phyloP scores from a whole-genome alignment of 2,329 filamentous ascomycete species.

The Epichloe baconii region DNA sequence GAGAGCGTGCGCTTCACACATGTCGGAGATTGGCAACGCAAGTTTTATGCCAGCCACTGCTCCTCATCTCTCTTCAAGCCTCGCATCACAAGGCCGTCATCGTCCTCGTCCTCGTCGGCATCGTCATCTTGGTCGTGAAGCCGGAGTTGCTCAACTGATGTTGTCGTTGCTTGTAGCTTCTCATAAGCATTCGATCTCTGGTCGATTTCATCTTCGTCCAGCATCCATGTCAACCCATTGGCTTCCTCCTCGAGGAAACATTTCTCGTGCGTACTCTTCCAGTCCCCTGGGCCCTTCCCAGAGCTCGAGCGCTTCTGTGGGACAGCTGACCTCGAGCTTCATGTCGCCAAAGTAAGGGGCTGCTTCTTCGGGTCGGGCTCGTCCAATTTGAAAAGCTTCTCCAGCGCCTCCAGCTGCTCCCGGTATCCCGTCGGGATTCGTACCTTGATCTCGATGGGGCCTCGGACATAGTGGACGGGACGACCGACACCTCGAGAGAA shows the following conservation, averaged over 20 bases:
- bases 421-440: conserved; percentile 80
- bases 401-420: conserved; percentile 64
- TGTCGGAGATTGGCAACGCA: background rate
- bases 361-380: conserved; percentile 41
- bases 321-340: conserved; percentile 49
- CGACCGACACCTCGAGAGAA: conserved; percentile 70
- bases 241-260: conserved; percentile 92
- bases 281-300: conserved; percentile 88
- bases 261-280: conserved; percentile 89
- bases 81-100: conserved; percentile 46
- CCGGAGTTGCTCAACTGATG: conserved; percentile 24
- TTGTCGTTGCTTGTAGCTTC: conserved; percentile 21
- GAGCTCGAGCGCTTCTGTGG: conserved; percentile 61
- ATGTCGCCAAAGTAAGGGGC: conserved; percentile 50
- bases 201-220: conserved; percentile 35
- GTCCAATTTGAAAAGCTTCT: conserved; percentile 42
- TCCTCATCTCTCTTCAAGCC: conserved; percentile 44
- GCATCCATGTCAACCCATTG: conserved; percentile 91
- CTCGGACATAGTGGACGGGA: conserved; percentile 64
- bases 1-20: background rate
- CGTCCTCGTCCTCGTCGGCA: conserved; percentile 37
- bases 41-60: conserved; percentile 39
- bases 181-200: conserved; percentile 19
- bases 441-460: conserved; percentile 72
- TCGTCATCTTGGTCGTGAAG: conserved; percentile 30